These are phyloP conservation scores for Platanus orientalis DNA, from an alignment of 164 flowering plant genomes.

Conservation along the genomic window DNA sequence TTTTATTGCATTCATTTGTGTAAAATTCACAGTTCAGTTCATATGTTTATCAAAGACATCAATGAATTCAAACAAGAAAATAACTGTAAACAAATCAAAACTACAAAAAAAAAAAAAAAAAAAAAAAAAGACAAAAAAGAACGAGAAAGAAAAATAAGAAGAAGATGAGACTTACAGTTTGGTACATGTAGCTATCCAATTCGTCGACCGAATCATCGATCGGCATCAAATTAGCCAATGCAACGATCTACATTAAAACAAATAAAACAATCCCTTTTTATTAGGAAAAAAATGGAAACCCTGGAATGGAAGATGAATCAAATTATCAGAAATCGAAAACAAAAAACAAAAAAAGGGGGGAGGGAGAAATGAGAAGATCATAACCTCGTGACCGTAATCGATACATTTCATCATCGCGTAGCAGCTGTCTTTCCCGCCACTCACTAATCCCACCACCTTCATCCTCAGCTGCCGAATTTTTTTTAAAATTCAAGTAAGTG, in stretches of 20 bases:
- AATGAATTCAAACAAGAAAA: neutral
- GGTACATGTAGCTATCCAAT: slow-evolving; percentile 95
- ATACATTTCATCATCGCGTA: slow-evolving; percentile 91
- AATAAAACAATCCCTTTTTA: neutral
- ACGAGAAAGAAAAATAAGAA: neutral
- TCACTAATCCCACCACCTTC: slow-evolving; percentile 90
- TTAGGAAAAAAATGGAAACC: neutral
- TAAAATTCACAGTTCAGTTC: too few relatives aligned
- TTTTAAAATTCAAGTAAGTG: neutral
- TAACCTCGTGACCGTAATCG: slow-evolving; percentile 81
- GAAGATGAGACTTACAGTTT: slow-evolving; percentile 56
- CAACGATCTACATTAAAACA: slow-evolving; percentile 58
- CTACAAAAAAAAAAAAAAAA: neutral
- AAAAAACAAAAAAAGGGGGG: neutral
- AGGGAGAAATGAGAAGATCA: neutral
- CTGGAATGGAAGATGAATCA: neutral
- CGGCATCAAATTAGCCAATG: slow-evolving; percentile 93
- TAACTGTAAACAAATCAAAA: neutral
- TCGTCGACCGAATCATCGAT: slow-evolving; percentile 82
- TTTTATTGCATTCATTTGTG: too few relatives aligned
- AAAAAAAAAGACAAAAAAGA: too few relatives aligned
- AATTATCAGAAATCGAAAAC: neutral
- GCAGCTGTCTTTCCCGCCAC: slow-evolving; percentile 98
- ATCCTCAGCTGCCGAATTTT: slow-evolving; percentile 23
- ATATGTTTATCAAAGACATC: neutral